phyloP scores from a whole-genome alignment of 2,329 filamentous ascomycete genomes.

The Xylaria sp. region DNA sequence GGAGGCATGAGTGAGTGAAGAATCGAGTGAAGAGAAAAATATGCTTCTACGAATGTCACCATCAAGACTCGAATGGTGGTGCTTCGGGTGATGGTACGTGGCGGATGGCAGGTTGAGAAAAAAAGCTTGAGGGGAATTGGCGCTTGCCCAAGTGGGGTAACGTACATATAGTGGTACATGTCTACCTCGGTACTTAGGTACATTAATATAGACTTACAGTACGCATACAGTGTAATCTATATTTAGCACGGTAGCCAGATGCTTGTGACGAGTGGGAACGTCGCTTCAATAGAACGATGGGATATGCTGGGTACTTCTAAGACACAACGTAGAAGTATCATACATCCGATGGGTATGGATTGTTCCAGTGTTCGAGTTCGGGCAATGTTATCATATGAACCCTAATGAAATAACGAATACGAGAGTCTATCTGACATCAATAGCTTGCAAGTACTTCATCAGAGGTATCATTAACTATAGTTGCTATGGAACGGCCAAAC shows the following conservation, averaged over 20 bases:
- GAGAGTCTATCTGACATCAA: neutral
- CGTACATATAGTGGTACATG: neutral
- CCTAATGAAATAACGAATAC: neutral
- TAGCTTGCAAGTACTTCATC: neutral
- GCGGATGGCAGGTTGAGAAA: conserved; percentile 12
- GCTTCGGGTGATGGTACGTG: conserved; percentile 28
- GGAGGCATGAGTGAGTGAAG: conserved; percentile 31
- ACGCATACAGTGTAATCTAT: too few relatives aligned
- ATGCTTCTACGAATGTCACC: conserved; percentile 28
- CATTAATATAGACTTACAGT: too few relatives aligned
- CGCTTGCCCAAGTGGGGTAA: conserved; percentile 12
- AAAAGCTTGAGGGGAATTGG: conserved; percentile 7
- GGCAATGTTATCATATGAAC: neutral
- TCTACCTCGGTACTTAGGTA: neutral
- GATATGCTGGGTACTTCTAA: too few relatives aligned
- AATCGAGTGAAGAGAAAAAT: conserved; percentile 25
- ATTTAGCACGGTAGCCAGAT: too few relatives aligned
- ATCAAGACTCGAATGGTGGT: conserved; percentile 39
- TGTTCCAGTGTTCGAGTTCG: neutral
- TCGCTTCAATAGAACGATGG: too few relatives aligned
- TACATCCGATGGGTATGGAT: too few relatives aligned
- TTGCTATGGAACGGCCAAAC: neutral
- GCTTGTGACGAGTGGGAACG: too few relatives aligned
- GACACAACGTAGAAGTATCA: too few relatives aligned
- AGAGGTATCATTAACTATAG: conserved; percentile 23